Evolutionary conservation across 2,329 filamentous ascomycete species (phyloP).

Genomic region (Nectriaceae sp.): DNA sequence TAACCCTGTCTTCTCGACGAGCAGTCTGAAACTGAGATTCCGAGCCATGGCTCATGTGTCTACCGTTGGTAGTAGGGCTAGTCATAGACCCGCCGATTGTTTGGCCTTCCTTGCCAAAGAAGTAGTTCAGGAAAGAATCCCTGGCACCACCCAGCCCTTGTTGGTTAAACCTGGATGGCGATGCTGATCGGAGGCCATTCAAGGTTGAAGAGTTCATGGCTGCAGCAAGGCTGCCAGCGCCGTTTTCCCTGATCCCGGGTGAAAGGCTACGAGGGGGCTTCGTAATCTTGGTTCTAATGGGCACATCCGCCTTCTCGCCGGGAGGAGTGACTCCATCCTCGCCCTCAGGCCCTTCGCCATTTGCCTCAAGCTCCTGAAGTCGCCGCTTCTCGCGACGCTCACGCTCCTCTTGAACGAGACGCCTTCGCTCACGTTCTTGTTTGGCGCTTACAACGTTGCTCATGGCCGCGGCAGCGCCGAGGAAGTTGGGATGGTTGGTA

Average conservation of each 20-base stretch:
- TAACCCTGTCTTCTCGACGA: constrained; percentile 64
- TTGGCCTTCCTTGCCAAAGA: constrained; percentile 92
- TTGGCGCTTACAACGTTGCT: constrained; percentile 93
- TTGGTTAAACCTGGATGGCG: constrained; percentile 58
- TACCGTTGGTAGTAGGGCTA: constrained; percentile 32
- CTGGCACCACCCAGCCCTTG: constrained; percentile 64
- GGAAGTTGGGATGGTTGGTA: constrained; percentile 98
- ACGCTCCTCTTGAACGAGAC: constrained; percentile 77
- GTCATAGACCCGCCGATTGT: constrained; percentile 40
- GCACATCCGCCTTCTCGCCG: constrained; percentile 53
- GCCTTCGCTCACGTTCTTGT: constrained; percentile 89
- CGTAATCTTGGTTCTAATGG: constrained; percentile 39
- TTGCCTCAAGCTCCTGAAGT: constrained; percentile 80
- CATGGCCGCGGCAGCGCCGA: constrained; percentile 96
- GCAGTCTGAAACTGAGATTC: constrained; percentile 86
- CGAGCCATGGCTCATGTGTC: constrained; percentile 76
- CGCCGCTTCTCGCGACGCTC: constrained; percentile 82
- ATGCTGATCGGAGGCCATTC: constrained; percentile 54
- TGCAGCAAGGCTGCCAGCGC: constrained; percentile 61
- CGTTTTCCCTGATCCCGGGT: constrained; percentile 73
- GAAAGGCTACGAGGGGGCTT: constrained; percentile 74
- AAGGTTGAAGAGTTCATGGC: constrained; percentile 45
- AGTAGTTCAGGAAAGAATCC: constrained; percentile 97
- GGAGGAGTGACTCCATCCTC: constrained; percentile 46
- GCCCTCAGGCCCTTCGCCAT: constrained; percentile 70